Base-by-base conservation (phyloP, 805 yeast genomes). In the Lipomyces spencermartinsiae region DNA sequence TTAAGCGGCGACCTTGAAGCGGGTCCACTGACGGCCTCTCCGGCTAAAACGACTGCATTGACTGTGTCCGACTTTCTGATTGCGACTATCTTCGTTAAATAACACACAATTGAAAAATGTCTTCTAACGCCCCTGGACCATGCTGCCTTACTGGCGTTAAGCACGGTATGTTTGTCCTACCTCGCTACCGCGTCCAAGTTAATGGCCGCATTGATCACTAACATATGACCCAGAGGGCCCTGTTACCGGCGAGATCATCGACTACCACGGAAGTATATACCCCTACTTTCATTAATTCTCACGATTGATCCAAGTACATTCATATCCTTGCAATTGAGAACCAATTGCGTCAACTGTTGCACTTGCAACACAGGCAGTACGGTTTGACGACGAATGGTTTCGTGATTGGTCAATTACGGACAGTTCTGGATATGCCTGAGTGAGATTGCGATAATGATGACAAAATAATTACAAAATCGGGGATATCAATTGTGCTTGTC, bases 81-180 rank as follows among this genome's bases (percentile, higher is more conserved):
- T 34, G 22, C 33, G 19, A n/a, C 9, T n/a, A 46, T 34, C 29
- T 9, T 14, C 22, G 2, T 19, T 19, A 14, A 8, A 8, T 19
- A n/a, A 59, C 25, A 37, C 0, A n/a, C n/a, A 59, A 56, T 6
- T 56, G 9, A 54, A 25, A n/a, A 63, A 69, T 69, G 72, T 54
- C 72, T 56, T 62, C 72, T n/a, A 63, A 58, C 63, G 58, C 69
- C 34, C 72, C 72, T 57, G 72, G 72, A 61, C 37, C 51, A 25
- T 69, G 72, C 72, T 69, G 72, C 71, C 65, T 67, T 43, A 64
- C 71, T 56, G 72, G 72, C 31, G 71, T 69, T 31, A 62, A 69
- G 65, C 72, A 69, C 56, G 72, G 72, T 69, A 55, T 34, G 70
- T 61, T 14, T 10, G 8, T n/a, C 57, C 25, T 25, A 25, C 33